A percentile compares a stretch with the other conserved stretches of the same genome.
These are phyloP conservation scores for Globisporangium recalcitrans DNA, from an alignment of 352 stramenopile species.

Conservation along the genomic window DNA sequence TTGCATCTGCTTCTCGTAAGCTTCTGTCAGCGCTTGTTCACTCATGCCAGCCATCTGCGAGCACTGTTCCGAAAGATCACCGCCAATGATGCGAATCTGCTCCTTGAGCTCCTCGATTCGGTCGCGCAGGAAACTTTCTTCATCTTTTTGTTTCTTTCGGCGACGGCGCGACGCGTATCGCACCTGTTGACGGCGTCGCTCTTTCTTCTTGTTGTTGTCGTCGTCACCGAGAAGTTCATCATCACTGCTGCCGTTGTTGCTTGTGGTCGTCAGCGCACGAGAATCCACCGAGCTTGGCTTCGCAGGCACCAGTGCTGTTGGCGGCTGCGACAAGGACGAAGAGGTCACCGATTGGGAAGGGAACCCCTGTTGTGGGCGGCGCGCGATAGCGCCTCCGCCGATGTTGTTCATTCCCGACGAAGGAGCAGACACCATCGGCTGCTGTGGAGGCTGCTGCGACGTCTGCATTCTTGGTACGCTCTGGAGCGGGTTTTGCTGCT, in stretches of 20 bases:
- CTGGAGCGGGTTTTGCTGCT: conserved; percentile 13
- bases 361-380: conserved; percentile 11
- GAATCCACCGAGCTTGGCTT: conserved; percentile 32
- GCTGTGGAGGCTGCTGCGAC: conserved; percentile 7
- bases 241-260: conserved; percentile 54
- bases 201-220: conserved; percentile 72
- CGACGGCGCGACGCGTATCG: conserved; percentile 72
- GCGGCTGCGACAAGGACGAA: conserved; percentile 15
- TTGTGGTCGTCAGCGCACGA: conserved; percentile 38
- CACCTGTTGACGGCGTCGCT: conserved; percentile 71
- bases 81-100: conserved; percentile 79
- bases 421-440: conserved; percentile 9
- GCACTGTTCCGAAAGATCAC: conserved; percentile 69
- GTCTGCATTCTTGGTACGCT: conserved; percentile 13
- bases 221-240: conserved; percentile 51
- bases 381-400: not conserved
- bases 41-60: conserved; percentile 81
- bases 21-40: conserved; percentile 68
- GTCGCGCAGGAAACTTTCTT: conserved; percentile 73
- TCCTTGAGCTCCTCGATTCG: conserved; percentile 82
- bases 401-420: conserved; percentile 11
- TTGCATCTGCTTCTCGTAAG: conserved; percentile 81
- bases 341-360: conserved; percentile 22
- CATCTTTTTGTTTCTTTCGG: conserved; percentile 82
- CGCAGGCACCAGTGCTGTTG: conserved; percentile 37